phyloP scores from a whole-genome alignment of 2,329 filamentous ascomycete species.

The Trichothecium sympodiale region DNA sequence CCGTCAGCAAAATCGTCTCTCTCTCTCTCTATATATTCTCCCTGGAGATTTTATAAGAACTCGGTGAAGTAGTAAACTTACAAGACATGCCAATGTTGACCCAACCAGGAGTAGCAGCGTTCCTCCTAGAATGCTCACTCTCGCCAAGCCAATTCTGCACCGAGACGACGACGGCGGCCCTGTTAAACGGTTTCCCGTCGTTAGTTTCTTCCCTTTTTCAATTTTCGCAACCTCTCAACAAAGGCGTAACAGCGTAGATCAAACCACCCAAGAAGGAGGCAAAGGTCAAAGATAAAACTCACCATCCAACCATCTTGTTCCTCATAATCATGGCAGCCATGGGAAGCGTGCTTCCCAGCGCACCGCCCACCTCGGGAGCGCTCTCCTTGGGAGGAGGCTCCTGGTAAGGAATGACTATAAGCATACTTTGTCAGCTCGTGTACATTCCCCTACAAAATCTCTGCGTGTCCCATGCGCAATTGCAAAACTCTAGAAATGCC shows the following conservation, averaged over 20 bases:
- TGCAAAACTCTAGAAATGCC: no score
- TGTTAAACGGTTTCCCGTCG: conserved; percentile 14
- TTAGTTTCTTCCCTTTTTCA: not conserved
- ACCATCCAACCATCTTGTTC: conserved; percentile 69
- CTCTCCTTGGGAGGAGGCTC: conserved; percentile 57
- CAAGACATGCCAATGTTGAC: conserved; percentile 71
- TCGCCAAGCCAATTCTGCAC: conserved; percentile 70
- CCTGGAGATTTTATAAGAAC: no score
- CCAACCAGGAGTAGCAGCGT: conserved; percentile 52
- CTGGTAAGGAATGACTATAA: conserved; percentile 76
- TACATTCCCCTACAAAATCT: no score
- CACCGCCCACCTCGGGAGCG: conserved; percentile 58
- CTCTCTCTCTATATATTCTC: no score
- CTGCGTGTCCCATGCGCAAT: no score
- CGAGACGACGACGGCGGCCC: conserved; percentile 64
- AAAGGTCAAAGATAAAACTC: conserved; percentile 10
- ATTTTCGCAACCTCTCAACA: not conserved
- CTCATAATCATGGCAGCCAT: conserved; percentile 95
- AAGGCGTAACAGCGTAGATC: not conserved
- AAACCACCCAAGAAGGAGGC: not conserved
- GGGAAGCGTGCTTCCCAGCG: conserved; percentile 65
- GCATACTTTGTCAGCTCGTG: no score
- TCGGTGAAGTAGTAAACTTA: conserved; percentile 39
- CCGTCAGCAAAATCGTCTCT: not conserved
- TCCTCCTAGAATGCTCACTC: conserved; percentile 55